Evolutionary conservation across 345 rosid genomes (phyloP), one percentile per base, ranked within the genome.

Genomic region (Ceriops tagal): DNA sequence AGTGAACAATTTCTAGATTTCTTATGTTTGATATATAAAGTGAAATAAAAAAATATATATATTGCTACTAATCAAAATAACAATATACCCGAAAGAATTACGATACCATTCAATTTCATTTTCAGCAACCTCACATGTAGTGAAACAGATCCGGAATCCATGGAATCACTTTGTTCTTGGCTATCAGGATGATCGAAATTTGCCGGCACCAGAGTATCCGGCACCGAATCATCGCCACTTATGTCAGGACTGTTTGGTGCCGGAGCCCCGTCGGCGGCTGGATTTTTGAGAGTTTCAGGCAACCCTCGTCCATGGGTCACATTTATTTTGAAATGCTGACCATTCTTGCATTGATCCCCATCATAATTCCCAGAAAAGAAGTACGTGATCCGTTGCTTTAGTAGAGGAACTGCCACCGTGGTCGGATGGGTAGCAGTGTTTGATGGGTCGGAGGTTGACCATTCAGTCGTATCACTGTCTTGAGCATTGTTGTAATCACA

Each of bases 281-380:
- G 89, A 21, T 60, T 62, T 63, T 82, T 72, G 3, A 89, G 74
- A 53, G 80, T 77, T 57, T 83, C 83, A 0, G 92, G 97, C 66
- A 95, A 69, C 1, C 99, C 99, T 63, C 81, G 64, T 13, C 99
- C 97, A 47, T 92, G 96, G 26, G 87, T 79, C 43, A 95, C 97
- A 32, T 85, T 84, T 22, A 95, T 81, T 65, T 77, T 69, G 75
- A 95, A 92, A 62, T 60, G 93, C 57, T 87, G 92, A 3, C 93
- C 96, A 1, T 72, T 78, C 66, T 71, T 51, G 73, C 99, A 95
- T 57, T 95, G 99, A 27, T 92, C 97, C 1, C 99, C 99, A 24
- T 92, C 96, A 58, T 92, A 95, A 65, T 83, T 85, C 1, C 90
- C 82, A 0, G 99, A 95, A 79, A 90, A 95, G 86, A 95, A 95